Conservation (phyloP, 2,329 filamentous ascomycete genomes). For the Calonectria naviculata region DNA sequence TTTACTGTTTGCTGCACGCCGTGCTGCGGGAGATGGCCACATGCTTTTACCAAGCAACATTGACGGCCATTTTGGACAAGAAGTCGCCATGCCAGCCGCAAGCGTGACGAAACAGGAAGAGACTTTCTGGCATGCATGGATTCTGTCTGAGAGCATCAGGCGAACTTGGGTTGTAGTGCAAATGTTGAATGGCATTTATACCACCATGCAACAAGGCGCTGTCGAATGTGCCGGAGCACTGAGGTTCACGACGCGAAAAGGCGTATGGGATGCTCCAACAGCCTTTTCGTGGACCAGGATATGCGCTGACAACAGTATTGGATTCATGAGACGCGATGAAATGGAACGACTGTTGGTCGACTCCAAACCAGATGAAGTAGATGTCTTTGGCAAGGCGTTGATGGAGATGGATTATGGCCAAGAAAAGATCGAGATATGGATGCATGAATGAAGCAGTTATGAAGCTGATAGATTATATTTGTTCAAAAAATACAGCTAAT, state of each 20-base stretch:
- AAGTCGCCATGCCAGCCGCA: not conserved
- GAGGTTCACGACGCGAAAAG: slow-evolving; percentile 37
- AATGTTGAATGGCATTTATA: not conserved
- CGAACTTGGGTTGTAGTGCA: slow-evolving; percentile 40
- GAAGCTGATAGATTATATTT: too few relatives aligned
- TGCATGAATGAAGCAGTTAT: not conserved
- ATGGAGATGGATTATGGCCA: slow-evolving; percentile 3
- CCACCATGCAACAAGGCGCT: slow-evolving; percentile 13
- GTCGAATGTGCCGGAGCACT: slow-evolving; percentile 24
- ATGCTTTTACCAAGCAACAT: slow-evolving; percentile 21
- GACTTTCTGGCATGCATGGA: slow-evolving; percentile 43
- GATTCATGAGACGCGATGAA: slow-evolving; percentile 29
- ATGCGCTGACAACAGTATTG: slow-evolving; percentile 28
- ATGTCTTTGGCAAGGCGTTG: not conserved
- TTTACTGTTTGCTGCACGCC: not conserved
- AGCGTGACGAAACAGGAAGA: not conserved
- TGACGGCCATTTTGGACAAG: not conserved
- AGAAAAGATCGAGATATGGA: not conserved
- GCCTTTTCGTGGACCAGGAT: slow-evolving; percentile 33
- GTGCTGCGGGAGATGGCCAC: not conserved
- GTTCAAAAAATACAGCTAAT: not conserved
- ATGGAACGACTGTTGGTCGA: slow-evolving; percentile 5
- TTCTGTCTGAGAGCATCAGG: slow-evolving; percentile 44
- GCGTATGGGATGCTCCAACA: slow-evolving; percentile 41
- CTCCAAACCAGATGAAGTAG: not conserved